Percentiles rank a stretch among this genome's conserved stretches.
Evolutionary conservation across 1,284 basidiomycete species (phyloP).

Genomic region (Earliella scabrosa): DNA sequence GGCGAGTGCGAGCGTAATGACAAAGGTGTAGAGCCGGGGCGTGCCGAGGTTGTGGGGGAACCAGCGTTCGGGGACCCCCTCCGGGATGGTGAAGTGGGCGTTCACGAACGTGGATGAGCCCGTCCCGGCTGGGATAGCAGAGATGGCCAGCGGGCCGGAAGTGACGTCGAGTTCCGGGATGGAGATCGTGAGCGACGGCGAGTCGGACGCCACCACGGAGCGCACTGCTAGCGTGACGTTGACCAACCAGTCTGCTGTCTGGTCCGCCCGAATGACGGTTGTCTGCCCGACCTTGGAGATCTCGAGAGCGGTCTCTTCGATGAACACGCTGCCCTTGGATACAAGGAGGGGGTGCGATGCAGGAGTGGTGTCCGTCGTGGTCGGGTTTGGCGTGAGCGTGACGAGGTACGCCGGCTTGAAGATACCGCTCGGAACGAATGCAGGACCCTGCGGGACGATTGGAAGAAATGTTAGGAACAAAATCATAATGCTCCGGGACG

Average conservation of each 20-base stretch:
- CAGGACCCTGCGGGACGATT: constrained; percentile 49
- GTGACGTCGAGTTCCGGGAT: constrained; percentile 53
- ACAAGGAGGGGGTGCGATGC: constrained; percentile 30
- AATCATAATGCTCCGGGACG: neutral
- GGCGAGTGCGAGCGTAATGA: constrained; percentile 35
- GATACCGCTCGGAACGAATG: constrained; percentile 59
- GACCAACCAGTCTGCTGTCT: constrained; percentile 57
- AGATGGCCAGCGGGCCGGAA: constrained; percentile 31
- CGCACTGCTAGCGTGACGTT: constrained; percentile 57
- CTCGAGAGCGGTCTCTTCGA: constrained; percentile 59
- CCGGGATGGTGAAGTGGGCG: constrained; percentile 50
- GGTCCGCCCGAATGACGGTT: constrained; percentile 41
- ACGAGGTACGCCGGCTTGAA: constrained; percentile 58
- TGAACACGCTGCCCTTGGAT: constrained; percentile 42
- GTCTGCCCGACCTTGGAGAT: constrained; percentile 57
- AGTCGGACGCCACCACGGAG: constrained; percentile 40
- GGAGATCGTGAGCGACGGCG: constrained; percentile 44
- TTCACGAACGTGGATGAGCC: constrained; percentile 44
- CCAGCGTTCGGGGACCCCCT: constrained; percentile 53
- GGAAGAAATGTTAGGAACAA: constrained; percentile 1
- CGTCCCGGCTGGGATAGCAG: constrained; percentile 35
- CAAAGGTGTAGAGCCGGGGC: constrained; percentile 58
- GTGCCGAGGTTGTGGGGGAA: constrained; percentile 58
- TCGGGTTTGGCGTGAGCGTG: constrained; percentile 38
- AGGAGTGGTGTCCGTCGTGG: constrained; percentile 4